phyloP scores from a whole-genome alignment of 2,329 filamentous ascomycete species.

The Periconia digitata region DNA sequence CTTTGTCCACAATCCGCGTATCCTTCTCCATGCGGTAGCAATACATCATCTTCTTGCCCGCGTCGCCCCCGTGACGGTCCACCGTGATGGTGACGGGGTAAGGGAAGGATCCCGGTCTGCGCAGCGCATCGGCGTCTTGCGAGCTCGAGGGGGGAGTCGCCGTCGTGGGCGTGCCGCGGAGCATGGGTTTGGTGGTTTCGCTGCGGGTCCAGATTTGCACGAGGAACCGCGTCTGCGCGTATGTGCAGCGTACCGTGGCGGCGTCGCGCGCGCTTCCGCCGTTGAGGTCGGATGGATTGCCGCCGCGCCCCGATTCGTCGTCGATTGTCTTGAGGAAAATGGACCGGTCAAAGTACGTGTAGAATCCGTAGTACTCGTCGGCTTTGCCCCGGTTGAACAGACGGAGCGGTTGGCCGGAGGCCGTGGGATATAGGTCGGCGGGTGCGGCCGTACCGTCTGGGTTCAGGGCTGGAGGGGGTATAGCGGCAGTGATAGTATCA shows the following conservation, averaged over 20 bases:
- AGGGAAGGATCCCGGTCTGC: conserved; percentile 59
- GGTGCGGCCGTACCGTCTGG: conserved; percentile 72
- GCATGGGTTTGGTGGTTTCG: conserved; percentile 40
- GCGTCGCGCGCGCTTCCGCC: conserved; percentile 53
- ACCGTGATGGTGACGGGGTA: conserved; percentile 62
- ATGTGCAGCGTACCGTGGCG: conserved; percentile 58
- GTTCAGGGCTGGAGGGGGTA: conserved; percentile 66
- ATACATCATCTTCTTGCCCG: conserved; percentile 59
- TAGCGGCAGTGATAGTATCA: conserved; percentile 52
- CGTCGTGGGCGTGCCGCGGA: conserved; percentile 29
- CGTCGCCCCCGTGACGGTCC: conserved; percentile 61
- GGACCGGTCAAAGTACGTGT: conserved; percentile 84
- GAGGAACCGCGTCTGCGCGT: conserved; percentile 61
- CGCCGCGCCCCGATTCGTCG: conserved; percentile 40
- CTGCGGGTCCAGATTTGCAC: conserved; percentile 64
- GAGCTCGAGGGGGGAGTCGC: too few relatives aligned
- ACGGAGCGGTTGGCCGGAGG: conserved; percentile 72
- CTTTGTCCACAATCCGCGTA: conserved; percentile 44
- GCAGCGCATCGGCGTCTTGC: too few relatives aligned
- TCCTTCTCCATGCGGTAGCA: conserved; percentile 59
- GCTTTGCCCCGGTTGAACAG: conserved; percentile 80
- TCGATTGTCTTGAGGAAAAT: conserved; percentile 73
- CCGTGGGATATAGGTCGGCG: conserved; percentile 70
- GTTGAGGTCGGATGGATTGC: conserved; percentile 49
- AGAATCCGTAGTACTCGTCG: conserved; percentile 91